phyloP scores from a whole-genome alignment of 352 stramenopile genomes.

The Phytophthora parvispora region DNA sequence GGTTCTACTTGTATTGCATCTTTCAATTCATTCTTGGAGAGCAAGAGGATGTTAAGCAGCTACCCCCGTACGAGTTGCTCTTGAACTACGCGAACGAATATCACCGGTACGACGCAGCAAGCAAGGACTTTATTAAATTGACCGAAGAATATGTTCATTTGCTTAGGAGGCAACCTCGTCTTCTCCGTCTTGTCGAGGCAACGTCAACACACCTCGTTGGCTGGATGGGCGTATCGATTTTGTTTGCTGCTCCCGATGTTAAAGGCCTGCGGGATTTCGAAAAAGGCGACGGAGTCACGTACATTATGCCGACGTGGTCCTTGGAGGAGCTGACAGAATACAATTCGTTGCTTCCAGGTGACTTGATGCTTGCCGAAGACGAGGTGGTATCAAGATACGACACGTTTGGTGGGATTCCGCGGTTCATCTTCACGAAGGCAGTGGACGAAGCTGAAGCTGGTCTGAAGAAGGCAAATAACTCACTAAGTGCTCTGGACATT shows the following conservation, averaged over 20 bases:
- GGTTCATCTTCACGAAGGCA: background rate
- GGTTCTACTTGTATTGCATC: slow-evolving; percentile 38
- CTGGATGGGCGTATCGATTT: slow-evolving; percentile 18
- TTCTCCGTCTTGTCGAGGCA: slow-evolving; percentile 36
- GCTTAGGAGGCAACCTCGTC: background rate
- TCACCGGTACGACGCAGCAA: slow-evolving; percentile 5
- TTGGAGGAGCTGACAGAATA: slow-evolving; percentile 6
- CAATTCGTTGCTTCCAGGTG: background rate
- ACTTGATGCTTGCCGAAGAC: slow-evolving; percentile 10
- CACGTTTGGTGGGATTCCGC: slow-evolving; percentile 51
- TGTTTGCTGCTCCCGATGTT: slow-evolving; percentile 12
- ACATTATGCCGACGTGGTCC: slow-evolving; percentile 8
- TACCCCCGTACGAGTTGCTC: slow-evolving; percentile 16
- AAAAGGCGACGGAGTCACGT: slow-evolving; percentile 1
- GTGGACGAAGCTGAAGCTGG: background rate
- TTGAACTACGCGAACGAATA: slow-evolving; percentile 6
- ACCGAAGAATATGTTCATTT: background rate
- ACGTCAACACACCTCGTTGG: slow-evolving; percentile 4
- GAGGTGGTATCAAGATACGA: slow-evolving; percentile 71
- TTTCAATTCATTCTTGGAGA: slow-evolving; percentile 9
- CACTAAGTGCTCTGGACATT: background rate
- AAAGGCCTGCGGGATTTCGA: background rate
- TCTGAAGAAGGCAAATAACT: background rate
- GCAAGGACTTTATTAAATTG: slow-evolving; percentile 2
- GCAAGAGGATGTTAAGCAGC: slow-evolving; percentile 4